Conservation (phyloP, 306 rosid species). For the Prunus fruticosa region DNA sequence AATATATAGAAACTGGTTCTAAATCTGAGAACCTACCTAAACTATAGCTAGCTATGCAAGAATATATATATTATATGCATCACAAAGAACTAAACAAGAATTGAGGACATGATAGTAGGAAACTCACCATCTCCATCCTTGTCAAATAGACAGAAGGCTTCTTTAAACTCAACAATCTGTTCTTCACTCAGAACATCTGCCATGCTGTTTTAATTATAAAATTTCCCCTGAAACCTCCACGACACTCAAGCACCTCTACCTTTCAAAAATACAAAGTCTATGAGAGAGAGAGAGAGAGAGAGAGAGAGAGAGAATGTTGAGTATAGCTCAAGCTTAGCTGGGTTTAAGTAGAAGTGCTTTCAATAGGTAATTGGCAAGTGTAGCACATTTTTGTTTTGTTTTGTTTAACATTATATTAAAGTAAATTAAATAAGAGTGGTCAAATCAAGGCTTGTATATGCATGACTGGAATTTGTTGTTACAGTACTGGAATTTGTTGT, state of each 20-base stretch:
- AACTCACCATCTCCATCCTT: constrained; percentile 92
- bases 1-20: neutral
- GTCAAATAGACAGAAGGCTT: constrained; percentile 88
- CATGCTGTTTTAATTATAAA: constrained; percentile 30
- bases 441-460: constrained; percentile 15
- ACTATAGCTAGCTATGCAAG: neutral
- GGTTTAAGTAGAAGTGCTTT: constrained; percentile 50
- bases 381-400: constrained; percentile 25
- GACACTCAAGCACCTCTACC: neutral
- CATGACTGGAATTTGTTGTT: no score
- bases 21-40: constrained; percentile 3
- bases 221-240: constrained; percentile 5
- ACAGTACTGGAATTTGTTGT: no score
- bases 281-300: constrained; percentile 15
- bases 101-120: constrained; percentile 25
- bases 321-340: constrained; percentile 74
- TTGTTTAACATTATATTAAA: constrained; percentile 2
- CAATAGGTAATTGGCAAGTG: constrained; percentile 17
- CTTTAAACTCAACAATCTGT: constrained; percentile 82
- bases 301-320: constrained; percentile 15
- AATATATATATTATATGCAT: neutral
- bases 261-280: neutral
- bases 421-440: constrained; percentile 27
- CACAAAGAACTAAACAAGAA: constrained; percentile 25
- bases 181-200: constrained; percentile 68